Evolutionary conservation across 352 stramenopile species (phyloP).

Genomic region (Plasmopara halstedii): DNA sequence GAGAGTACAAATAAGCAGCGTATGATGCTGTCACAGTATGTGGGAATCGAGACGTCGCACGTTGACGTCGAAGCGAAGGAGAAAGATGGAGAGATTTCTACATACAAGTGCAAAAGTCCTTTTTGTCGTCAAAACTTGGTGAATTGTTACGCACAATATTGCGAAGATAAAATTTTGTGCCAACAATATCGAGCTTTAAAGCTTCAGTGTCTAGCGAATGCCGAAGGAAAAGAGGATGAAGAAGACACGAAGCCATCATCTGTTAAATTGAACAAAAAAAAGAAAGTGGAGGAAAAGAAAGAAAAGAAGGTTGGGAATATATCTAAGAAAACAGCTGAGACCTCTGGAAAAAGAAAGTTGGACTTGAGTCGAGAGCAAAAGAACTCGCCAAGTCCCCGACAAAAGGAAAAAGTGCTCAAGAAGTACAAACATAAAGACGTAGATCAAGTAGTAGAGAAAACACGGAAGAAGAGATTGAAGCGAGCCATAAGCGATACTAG

Average conservation of each 20-base stretch:
- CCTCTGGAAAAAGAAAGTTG: not conserved
- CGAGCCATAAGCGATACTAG: not conserved
- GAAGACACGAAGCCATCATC: slow-evolving; percentile 10
- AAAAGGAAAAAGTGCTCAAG: slow-evolving; percentile 5
- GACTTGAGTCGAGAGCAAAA: slow-evolving; percentile 1
- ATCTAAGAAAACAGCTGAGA: not conserved
- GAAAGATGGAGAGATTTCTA: not conserved
- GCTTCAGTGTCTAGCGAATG: slow-evolving; percentile 37
- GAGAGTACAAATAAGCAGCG: slow-evolving; percentile 13
- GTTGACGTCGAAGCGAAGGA: slow-evolving; percentile 3
- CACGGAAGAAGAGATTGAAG: slow-evolving; percentile 13
- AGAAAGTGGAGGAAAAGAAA: slow-evolving; percentile 7
- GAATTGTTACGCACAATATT: slow-evolving; percentile 39
- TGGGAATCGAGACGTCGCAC: not conserved
- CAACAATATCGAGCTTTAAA: slow-evolving; percentile 45
- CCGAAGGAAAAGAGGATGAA: slow-evolving; percentile 11
- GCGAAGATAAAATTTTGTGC: slow-evolving; percentile 38
- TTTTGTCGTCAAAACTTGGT: slow-evolving; percentile 38
- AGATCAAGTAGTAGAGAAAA: slow-evolving; percentile 4
- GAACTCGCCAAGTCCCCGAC: slow-evolving; percentile 3
- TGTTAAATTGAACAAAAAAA: slow-evolving; percentile 1
- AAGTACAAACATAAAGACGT: slow-evolving; percentile 1
- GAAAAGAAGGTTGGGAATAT: not conserved
- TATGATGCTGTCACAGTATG: slow-evolving; percentile 4
- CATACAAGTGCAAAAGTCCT: slow-evolving; percentile 36